Base-by-base conservation (phyloP, 352 stramenopile genomes). In the Phytophthora aleatoria region DNA sequence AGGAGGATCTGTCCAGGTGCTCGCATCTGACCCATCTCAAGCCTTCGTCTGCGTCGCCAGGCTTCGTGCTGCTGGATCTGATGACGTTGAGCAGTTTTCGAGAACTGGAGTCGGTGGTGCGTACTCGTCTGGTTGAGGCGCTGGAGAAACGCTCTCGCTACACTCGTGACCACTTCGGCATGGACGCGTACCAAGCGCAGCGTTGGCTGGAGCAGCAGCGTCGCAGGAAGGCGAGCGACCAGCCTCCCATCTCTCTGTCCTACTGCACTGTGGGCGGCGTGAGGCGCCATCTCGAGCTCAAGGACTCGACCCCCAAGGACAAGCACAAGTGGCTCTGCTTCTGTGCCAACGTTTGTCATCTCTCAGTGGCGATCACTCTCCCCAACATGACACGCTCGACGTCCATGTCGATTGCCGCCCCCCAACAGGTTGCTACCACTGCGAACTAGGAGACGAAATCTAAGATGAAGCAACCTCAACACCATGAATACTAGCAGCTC, bases 251-350 rank as follows among this genome's bases (percentile, higher is more conserved):
- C 41, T 61, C 66, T 13, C 59, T 90, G 7, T 79, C 53, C 50
- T 85, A 89, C 59, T 90, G 73, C 47, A 35, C 58, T 27, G 47
- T 48, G 2, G 69, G 76, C 16, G 73, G 79, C 39, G 60, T 64
- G 8, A 68, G 71, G 28, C 57, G 50, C 7, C 56, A 50, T 20
- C 33, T 81, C 7, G 26, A 74, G 10, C 43, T 74, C 16, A 31
- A 59, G n/a, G 13, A 60, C 12, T 28, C 44, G 31, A 9, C 61
- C 20, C n/a, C 56, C 5, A 57, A 71, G 47, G 52, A 78, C 3
- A 61, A 39, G 56, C 43, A 77, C 56, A 64, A 78, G 26, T 91
- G 82, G 82, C 73, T 91, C 15, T 85, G 77, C 70, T 89, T 91
- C 50, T 91, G 79, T 56, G 77, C 77, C 3, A 89, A 89, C 43